Conservation (phyloP, 192 early-diverging fungal genomes). For the Kickxella alabastrina region DNA sequence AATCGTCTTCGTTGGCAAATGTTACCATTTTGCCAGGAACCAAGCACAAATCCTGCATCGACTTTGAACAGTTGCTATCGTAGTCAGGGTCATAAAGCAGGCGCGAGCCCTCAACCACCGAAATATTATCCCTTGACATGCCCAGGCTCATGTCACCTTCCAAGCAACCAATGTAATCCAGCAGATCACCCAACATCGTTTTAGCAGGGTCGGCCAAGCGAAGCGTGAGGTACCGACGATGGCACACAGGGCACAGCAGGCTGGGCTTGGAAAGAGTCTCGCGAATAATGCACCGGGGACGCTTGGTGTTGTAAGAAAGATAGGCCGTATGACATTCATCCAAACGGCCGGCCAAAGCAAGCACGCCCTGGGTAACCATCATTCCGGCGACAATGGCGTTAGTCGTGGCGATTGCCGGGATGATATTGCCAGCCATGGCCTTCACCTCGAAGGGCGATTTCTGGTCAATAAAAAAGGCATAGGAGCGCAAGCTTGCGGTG, state of each 20-base stretch:
- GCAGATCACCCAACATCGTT: slow-evolving; percentile 65
- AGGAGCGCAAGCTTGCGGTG: slow-evolving; percentile 80
- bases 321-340: slow-evolving; percentile 54
- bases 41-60: slow-evolving; percentile 61
- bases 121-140: slow-evolving; percentile 64
- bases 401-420: slow-evolving; percentile 96
- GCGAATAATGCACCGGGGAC: slow-evolving; percentile 58
- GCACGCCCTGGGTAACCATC: slow-evolving; percentile 85
- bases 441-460: slow-evolving; percentile 86
- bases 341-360: slow-evolving; percentile 52
- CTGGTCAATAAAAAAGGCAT: slow-evolving; percentile 73
- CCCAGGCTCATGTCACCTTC: slow-evolving; percentile 40
- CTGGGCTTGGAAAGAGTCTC: slow-evolving; percentile 68
- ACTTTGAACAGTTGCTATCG: slow-evolving; percentile 67
- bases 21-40: slow-evolving; percentile 33
- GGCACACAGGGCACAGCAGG: slow-evolving; percentile 75
- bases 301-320: slow-evolving; percentile 57
- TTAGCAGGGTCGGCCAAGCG: slow-evolving; percentile 57
- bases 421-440: slow-evolving; percentile 99
- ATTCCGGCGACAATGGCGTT: slow-evolving; percentile 95
- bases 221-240: slow-evolving; percentile 54
- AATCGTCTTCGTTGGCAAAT: slow-evolving; percentile 29
- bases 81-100: slow-evolving; percentile 88
- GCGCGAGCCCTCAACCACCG: slow-evolving; percentile 66
- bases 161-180: slow-evolving; percentile 49